Evolutionary conservation across 257 asterid genomes (phyloP).

Genomic region (Solanum neorickii): DNA sequence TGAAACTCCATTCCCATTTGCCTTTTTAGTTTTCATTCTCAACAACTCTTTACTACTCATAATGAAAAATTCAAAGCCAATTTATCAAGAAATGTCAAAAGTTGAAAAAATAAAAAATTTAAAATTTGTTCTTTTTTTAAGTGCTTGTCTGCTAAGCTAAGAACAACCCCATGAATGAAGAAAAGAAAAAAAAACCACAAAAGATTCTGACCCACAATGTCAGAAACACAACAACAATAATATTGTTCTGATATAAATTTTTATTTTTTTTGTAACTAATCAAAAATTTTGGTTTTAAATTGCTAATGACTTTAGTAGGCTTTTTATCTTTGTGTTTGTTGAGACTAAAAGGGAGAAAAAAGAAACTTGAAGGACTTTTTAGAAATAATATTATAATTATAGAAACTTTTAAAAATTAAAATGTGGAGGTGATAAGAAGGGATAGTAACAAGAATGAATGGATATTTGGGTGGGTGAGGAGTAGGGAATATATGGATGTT

Average conservation of each 20-base stretch:
- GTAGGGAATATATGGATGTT: constrained; percentile 20
- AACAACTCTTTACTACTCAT: constrained; percentile 38
- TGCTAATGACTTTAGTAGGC: neutral
- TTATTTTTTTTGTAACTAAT: constrained; percentile 9
- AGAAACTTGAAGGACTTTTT: constrained; percentile 14
- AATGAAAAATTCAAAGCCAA: neutral
- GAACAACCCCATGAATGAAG: constrained; percentile 55
- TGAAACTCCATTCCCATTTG: neutral
- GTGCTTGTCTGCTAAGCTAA: constrained; percentile 81
- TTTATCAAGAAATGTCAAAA: constrained; percentile 8
- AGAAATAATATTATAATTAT: constrained; percentile 7
- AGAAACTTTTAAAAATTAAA: neutral
- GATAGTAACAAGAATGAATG: neutral
- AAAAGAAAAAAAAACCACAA: constrained; percentile 30
- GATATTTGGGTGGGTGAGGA: constrained; percentile 3
- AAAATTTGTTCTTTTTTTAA: neutral
- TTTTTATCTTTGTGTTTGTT: neutral
- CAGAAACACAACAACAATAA: constrained; percentile 28
- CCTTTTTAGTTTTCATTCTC: constrained; percentile 41
- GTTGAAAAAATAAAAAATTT: neutral
- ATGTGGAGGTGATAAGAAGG: neutral
- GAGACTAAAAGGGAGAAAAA: neutral
- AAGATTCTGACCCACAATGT: constrained; percentile 56
- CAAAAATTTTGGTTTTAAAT: neutral
- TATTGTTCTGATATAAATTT: constrained; percentile 7